Base-by-base conservation (phyloP, 2,329 filamentous ascomycete genomes). In the Arthrinium phaeospermum region DNA sequence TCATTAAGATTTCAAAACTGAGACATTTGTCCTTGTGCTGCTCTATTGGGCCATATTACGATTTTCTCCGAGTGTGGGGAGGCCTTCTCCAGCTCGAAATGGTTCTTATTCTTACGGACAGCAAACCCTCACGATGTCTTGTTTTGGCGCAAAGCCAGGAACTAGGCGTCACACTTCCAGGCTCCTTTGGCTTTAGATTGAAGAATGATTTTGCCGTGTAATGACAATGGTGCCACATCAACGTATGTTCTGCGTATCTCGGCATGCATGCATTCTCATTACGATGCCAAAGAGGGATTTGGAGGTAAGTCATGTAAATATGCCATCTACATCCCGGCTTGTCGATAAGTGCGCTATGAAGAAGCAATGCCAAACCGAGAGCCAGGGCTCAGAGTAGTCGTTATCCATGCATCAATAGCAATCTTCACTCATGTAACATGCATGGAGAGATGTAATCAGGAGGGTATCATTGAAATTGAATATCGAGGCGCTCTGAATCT, bases 381-480 rank as follows among this genome's bases (percentile, higher is more conserved):
- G 19, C 37, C n/a, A 4, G n/a, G 10, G 4, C 8, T 49, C 19
- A 49, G 46, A 49, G 46, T 12, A 49, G 7, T 49, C 8, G 46
- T n/a, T 22, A 22, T 22, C 12, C 46, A 41, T 10, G 37, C 37
- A 41, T 41, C 37, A 10, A 41, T 41, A 30, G 2, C 51, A 14
- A 30, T 7, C 24, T 3, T 57, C 24, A 30, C 24, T 16, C 4
- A 57, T 30, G 13, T 24, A 57, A 16, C 27, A 57, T 57, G 6
- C 4, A 7, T n/a, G 30, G 19, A 61, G 34, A 22, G 57, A 4
- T 22, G n/a, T 16, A 14, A 41, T 24, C 5, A 10, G 41, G 34
- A 64, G 57, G 57, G 57, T 64, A 64, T 64, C 57, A 64, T 64
- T 64, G 57, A 64, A 34, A 64, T 64, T 64, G 57, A 64, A 34